A percentile compares a stretch with the other conserved stretches of the same genome.
phyloP scores from a whole-genome alignment of 1,284 basidiomycete genomes.

The Cryptococcus sp. region DNA sequence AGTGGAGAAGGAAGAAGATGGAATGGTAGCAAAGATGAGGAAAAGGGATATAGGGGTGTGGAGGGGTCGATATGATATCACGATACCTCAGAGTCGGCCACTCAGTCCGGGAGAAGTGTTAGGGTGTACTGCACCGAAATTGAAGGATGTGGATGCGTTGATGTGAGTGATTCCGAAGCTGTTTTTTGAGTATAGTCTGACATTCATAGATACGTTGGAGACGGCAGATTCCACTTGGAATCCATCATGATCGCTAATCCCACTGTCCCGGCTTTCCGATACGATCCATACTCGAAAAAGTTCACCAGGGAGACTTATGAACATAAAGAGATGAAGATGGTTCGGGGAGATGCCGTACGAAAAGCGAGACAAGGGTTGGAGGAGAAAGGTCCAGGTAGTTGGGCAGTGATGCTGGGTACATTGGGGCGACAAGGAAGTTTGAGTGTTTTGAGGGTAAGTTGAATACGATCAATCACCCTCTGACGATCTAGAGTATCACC shows the following conservation, averaged over 20 bases:
- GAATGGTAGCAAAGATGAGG: conserved; percentile 29
- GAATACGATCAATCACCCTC: not conserved
- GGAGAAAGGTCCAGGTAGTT: conserved; percentile 50
- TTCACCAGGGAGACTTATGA: conserved; percentile 90
- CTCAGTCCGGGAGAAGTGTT: conserved; percentile 94
- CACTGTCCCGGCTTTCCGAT: conserved; percentile 89
- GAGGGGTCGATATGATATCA: conserved; percentile 63
- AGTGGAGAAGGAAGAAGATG: conserved; percentile 13
- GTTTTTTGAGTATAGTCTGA: not conserved
- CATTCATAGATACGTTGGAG: conserved; percentile 79
- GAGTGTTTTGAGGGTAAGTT: conserved; percentile 68
- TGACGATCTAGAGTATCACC: conserved; percentile 3
- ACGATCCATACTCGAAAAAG: conserved; percentile 98
- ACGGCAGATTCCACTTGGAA: conserved; percentile 97
- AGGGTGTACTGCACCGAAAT: conserved; percentile 88
- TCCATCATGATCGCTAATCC: conserved; percentile 99
- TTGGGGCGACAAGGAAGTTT: conserved; percentile 91
- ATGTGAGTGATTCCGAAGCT: conserved; percentile 56
- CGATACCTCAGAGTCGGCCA: conserved; percentile 86
- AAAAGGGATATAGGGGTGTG: conserved; percentile 43
- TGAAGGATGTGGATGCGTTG: conserved; percentile 72
- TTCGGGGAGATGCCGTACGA: conserved; percentile 72
- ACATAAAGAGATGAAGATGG: conserved; percentile 76
- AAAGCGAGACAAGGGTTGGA: conserved; percentile 63
- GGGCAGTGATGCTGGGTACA: conserved; percentile 96